Evolutionary conservation across 441 rosid species (phyloP), one percentile per base, ranked within the genome.

Genomic region (Flueggea neowawraea): DNA sequence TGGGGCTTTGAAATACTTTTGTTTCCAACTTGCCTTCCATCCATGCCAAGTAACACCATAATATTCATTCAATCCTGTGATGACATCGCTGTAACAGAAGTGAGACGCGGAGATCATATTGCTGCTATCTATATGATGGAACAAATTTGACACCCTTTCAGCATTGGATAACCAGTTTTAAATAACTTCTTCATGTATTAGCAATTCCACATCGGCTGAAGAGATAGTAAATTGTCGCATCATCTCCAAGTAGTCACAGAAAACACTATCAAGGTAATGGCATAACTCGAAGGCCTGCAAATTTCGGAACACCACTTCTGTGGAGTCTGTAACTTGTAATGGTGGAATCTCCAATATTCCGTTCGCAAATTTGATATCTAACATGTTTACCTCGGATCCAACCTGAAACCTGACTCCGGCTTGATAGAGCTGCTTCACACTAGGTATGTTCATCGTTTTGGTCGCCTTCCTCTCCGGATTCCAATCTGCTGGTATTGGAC

Each of bases 1-100:
- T 47, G 74, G 69, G 50, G 67, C 67, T 12, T 60, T 32, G 16
- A 69, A 69, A 55, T 58, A 64, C 48, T 54, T n/a, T 0, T 55
- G 65, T 14, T 14, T 69, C 52, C 58, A 22, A 5, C 5, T 41
- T 12, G 15, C 39, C 44, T 31, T 31, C 59, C 44, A 31, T 41
- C 13, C 12, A 12, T 28, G 31, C 57, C 54, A 36, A 3, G 44
- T 54, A 16, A 50, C 44, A 17, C 6, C 1, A 28, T 60, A 63
- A 31, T 16, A 17, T 22, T 3, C 12, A 0, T 69, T 63, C 43
- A 69, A 16, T 6, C 58, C 50, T 6, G 57, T 16, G n/a, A 45
- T 49, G 8, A 69, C 17, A 31, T 10, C 53, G 4, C 49, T 6
- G 39, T 14, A 52, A 5, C 15, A 6, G 6, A 54, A 11, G 1